Conservation (phyloP, 2,329 filamentous ascomycete genomes). For the Claviceps sp. region DNA sequence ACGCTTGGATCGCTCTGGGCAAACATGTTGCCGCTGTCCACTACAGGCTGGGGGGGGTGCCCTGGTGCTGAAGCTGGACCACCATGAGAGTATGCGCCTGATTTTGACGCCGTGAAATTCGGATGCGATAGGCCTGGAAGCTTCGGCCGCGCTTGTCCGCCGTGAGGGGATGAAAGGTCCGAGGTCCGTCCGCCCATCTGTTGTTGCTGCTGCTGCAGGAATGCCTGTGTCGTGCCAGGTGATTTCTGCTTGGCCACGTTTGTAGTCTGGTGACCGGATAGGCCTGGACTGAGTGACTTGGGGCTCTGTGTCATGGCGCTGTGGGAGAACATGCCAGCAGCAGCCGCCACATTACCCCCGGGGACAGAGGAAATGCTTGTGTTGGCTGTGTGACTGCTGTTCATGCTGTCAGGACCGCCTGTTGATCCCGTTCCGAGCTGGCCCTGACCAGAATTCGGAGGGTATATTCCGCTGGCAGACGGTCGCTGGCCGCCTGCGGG, state of each 20-base stretch:
- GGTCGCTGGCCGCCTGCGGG: slow-evolving; percentile 42
- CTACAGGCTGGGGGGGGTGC: slow-evolving; percentile 34
- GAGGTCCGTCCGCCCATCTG: slow-evolving; percentile 36
- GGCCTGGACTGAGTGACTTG: slow-evolving; percentile 64
- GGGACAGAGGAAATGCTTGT: slow-evolving; percentile 37
- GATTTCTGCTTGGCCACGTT: slow-evolving; percentile 44
- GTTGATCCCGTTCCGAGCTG: slow-evolving; percentile 38
- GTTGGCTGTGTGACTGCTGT: slow-evolving; percentile 31
- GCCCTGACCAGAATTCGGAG: slow-evolving; percentile 44
- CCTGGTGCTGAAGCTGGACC: slow-evolving; percentile 25
- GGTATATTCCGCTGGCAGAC: slow-evolving; percentile 43
- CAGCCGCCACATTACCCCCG: slow-evolving; percentile 32
- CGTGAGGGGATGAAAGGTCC: slow-evolving; percentile 41
- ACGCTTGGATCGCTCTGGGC: slow-evolving; percentile 47
- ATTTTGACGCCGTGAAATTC: slow-evolving; percentile 19
- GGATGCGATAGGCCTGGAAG: slow-evolving; percentile 24
- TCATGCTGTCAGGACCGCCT: slow-evolving; percentile 29
- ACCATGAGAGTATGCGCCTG: slow-evolving; percentile 18
- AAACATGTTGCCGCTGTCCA: slow-evolving; percentile 56
- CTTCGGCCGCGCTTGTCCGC: slow-evolving; percentile 26
- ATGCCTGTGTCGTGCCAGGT: slow-evolving; percentile 51
- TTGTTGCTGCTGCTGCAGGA: slow-evolving; percentile 44
- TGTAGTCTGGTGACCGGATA: slow-evolving; percentile 37
- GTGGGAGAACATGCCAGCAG: slow-evolving; percentile 54
- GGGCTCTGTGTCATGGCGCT: slow-evolving; percentile 73